Base-by-base conservation (phyloP, 1,284 basidiomycete species). In the Inonotus hispidus region DNA sequence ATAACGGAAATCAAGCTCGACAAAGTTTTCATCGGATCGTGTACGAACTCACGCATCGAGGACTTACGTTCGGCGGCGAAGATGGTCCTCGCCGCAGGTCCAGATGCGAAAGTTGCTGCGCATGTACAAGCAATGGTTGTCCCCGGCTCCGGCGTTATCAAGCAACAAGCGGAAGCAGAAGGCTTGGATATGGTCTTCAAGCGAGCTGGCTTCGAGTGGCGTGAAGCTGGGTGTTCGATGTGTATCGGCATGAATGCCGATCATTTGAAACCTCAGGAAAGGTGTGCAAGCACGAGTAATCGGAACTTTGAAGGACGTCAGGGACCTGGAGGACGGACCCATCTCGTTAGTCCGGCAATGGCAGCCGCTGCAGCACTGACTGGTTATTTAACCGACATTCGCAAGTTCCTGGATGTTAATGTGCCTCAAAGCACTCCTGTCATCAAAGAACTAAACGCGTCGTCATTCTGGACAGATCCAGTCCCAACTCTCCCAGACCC, bases 221-320 rank as follows among this genome's bases (percentile, higher is more conserved):
- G 95, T 62, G 95, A 98, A 75, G 95, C 95, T 32, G 95, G 95
- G 35, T 98, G 95, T 73, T 98, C 95, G 35, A 98, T 98, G 95
- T 98, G 95, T 75, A 74, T 98, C 65, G 95, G 94, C 47, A 98
- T 98, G 95, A 98, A 98, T 75, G 93, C 95, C 10, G 95, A 98
- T 75, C 93, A 96, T 74, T 81, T 98, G 57, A 79, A 83, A 39
- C 93, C 93, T 2, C 88, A 90, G 53, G 92, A 98, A 74, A 90
- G 95, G 56, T 98, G 95, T 71, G 95, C 95, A 5, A 95, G 92
- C 69, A 98, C 95, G 45, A 96, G 93, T 71, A 98, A 98, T 77
- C 88, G 95, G 65, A 98, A 98, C 78, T 98, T 98, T 70, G 95
- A 98, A 75, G 95, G 95, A 56, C 88, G 81, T 43, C 80, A 83